These are phyloP conservation scores for Parastagonospora avenae DNA, from an alignment of 2,329 filamentous ascomycete genomes.

Conservation along the genomic window DNA sequence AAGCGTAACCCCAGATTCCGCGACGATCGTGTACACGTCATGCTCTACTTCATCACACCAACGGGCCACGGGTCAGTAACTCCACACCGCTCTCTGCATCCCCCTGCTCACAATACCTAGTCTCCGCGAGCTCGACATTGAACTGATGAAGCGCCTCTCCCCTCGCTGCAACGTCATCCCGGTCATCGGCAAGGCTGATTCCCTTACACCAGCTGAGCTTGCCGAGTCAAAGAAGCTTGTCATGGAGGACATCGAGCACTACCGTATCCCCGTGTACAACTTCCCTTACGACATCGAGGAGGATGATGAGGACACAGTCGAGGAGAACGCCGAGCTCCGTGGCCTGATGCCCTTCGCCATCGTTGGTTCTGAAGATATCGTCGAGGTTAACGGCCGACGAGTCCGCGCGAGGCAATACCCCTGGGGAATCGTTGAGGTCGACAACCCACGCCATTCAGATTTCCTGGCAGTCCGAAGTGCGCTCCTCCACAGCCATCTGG, in stretches of 20 bases:
- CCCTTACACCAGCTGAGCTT: constrained; percentile 91
- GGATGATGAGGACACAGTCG: constrained; percentile 98
- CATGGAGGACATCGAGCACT: constrained; percentile 99
- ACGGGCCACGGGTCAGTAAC: constrained; percentile 83
- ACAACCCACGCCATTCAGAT: constrained; percentile 98
- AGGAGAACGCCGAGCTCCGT: constrained; percentile 97
- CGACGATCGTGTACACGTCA: constrained; percentile 96
- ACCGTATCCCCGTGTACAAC: constrained; percentile 99
- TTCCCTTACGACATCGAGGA: constrained; percentile 99
- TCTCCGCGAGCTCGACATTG: constrained; percentile 97
- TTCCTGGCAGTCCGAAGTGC: constrained; percentile 97
- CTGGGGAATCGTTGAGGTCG: constrained; percentile 98
- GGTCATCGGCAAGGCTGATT: constrained; percentile 97
- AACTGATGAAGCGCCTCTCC: constrained; percentile 98
- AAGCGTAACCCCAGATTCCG: constrained; percentile 99
- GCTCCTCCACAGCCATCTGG: constrained; percentile 94
- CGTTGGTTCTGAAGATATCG: constrained; percentile 92
- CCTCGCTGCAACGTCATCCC: constrained; percentile 98
- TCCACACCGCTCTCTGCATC: not conserved
- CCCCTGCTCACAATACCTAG: constrained; percentile 53
- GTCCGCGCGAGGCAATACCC: constrained; percentile 97
- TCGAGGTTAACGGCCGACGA: constrained; percentile 91
- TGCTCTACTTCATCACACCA: constrained; percentile 99
- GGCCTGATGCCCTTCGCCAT: constrained; percentile 99
- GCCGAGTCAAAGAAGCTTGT: constrained; percentile 99